Evolutionary conservation across 768 basidiomycete genomes (phyloP).

Genomic region (Phlegmacium glaucopus): DNA sequence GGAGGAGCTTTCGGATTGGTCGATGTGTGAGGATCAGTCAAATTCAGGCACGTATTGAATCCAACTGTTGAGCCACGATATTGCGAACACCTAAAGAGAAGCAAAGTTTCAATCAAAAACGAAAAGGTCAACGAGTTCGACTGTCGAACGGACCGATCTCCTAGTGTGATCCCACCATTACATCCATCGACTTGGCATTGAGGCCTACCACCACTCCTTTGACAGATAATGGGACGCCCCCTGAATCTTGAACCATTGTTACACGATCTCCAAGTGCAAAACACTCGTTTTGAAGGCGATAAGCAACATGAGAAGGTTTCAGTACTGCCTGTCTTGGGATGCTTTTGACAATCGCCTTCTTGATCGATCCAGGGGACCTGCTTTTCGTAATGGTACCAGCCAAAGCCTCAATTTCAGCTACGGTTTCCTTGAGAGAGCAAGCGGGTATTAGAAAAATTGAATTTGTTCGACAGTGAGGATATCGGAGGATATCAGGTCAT

Average conservation of each 20-base stretch:
- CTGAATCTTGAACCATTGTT: constrained; percentile 94
- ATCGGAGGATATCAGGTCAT: constrained; percentile 9
- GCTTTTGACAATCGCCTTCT: constrained; percentile 89
- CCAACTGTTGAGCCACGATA: too few species aligned
- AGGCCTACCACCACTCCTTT: constrained; percentile 95
- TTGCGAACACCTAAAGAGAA: constrained; percentile 14
- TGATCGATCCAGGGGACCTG: constrained; percentile 64
- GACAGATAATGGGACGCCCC: constrained; percentile 83
- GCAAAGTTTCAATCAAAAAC: not conserved
- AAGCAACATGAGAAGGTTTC: constrained; percentile 87
- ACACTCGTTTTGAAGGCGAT: constrained; percentile 83
- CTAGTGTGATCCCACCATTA: constrained; percentile 92
- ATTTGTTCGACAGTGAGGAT: not conserved
- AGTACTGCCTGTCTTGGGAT: constrained; percentile 92
- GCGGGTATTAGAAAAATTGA: not conserved
- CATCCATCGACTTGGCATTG: constrained; percentile 84
- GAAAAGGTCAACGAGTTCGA: too few species aligned
- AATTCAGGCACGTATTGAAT: too few species aligned
- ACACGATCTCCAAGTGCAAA: constrained; percentile 92
- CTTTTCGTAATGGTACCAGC: constrained; percentile 64
- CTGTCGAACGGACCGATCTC: constrained; percentile 65
- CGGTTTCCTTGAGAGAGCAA: constrained; percentile 71
- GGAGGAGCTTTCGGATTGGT: too few species aligned
- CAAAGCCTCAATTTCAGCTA: constrained; percentile 72
- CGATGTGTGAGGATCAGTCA: too few species aligned